Conservation (phyloP, 305 asterid species). For the Fraxinus angustifolia region DNA sequence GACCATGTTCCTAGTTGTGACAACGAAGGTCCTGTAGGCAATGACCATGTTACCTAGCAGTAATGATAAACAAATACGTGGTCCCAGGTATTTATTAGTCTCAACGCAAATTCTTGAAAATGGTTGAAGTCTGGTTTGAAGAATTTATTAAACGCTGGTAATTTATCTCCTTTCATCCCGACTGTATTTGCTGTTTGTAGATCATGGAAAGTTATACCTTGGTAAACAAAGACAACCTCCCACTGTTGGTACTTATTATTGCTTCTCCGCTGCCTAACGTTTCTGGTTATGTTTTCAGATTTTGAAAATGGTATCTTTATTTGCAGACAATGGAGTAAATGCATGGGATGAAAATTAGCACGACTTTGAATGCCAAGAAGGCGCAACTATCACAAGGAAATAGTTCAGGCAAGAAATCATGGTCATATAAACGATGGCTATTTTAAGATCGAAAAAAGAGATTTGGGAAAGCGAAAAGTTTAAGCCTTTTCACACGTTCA, state of each 20-base stretch:
- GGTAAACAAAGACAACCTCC: conserved; percentile 27
- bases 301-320: neutral
- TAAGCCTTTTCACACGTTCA: neutral
- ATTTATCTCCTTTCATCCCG: neutral
- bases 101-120: neutral
- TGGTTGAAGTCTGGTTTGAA: neutral
- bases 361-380: conserved; percentile 49
- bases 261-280: neutral
- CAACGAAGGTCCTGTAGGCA: conserved; percentile 34
- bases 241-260: conserved; percentile 27
- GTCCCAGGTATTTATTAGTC: conserved; percentile 40
- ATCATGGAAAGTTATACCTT: conserved; percentile 28
- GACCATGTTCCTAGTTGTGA: conserved; percentile 20
- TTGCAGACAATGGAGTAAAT: conserved; percentile 36
- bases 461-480: neutral
- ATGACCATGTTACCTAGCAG: conserved; percentile 28
- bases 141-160: neutral
- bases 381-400: conserved; percentile 35
- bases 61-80: conserved; percentile 33
- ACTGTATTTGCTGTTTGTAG: conserved; percentile 25
- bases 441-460: conserved; percentile 35
- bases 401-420: conserved; percentile 39
- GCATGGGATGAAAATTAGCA: conserved; percentile 69
- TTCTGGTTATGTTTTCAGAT: neutral
- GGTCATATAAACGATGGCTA: conserved; percentile 72